Base-by-base conservation (phyloP, 2,329 filamentous ascomycete genomes). In the Elsinoe fawcettii region DNA sequence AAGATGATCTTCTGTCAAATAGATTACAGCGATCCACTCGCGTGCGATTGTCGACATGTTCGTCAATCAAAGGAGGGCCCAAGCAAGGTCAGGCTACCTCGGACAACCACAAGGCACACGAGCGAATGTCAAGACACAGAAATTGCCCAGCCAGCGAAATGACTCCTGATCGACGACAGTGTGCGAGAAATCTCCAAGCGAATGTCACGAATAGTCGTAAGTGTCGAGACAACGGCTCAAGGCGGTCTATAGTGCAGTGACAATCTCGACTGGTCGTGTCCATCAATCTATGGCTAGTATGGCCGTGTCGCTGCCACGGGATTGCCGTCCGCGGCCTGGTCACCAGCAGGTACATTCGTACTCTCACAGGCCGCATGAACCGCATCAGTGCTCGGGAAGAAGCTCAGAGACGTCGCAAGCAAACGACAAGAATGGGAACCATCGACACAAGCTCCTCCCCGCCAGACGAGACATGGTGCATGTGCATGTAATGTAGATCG, bases 121-220 rank as follows among this genome's bases (percentile, higher is more conserved):
- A 20, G 25, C 41, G 25, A 12, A 23, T 20, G 9, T 23, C 18
- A 44, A 23, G 41, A 23, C 41, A 9, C 22, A 23, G 41, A 23
- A 2, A 22, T 44, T 44, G 18, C 41, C 41, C 18, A 23, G 41
- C 14, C 18, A 23, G 14, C 22, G 41, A 16, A 44, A 44, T 16
- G 41, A 44, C 41, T 23, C 41, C 41, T 44, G 41, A 44, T 44
- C 41, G 41, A 44, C 41, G 41, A 23, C 41, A 44, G 22, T 11
- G 41, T 44, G 41, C 41, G 41, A 44, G 41, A 46, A n/a, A 46
- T 46, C 41, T 46, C 41, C 41, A 46, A 46, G 41, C 41, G 41
- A 37, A 23, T 27, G 8, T 20, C 12, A n/a, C 11, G 18, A 25
- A 4, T 9, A 23, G 41, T 12, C 41, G 11, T 12, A 37, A 32